Conservation (phyloP, 2,329 filamentous ascomycete genomes). For the Fusarium sp. region DNA sequence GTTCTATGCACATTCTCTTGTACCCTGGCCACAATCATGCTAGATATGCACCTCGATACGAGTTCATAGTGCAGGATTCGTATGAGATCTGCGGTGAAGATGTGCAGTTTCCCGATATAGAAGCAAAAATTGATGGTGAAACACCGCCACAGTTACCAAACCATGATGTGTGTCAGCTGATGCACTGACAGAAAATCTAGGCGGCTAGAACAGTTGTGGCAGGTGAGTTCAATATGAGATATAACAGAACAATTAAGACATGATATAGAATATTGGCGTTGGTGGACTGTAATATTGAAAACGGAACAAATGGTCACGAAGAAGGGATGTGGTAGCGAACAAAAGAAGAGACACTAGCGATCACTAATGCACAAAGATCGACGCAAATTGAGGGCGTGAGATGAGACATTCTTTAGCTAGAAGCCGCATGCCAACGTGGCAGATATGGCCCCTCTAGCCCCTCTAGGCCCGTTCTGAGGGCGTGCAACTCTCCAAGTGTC, state of each 20-base stretch:
- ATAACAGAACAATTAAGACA: neutral
- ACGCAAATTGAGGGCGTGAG: conserved; percentile 14
- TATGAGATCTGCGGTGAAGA: conserved; percentile 13
- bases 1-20: neutral
- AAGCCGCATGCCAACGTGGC: conserved; percentile 33
- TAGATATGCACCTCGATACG: conserved; percentile 3
- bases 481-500: conserved; percentile 7
- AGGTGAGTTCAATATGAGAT: neutral
- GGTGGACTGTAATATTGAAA: neutral
- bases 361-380: conserved; percentile 25
- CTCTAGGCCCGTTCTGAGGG: neutral
- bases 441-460: neutral
- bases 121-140: conserved; percentile 25
- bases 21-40: neutral
- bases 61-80: conserved; percentile 5
- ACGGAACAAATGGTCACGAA: neutral
- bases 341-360: conserved; percentile 17
- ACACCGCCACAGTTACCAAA: conserved; percentile 34
- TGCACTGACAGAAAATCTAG: neutral
- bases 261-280: neutral
- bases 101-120: conserved; percentile 36
- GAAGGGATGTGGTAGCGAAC: conserved; percentile 10
- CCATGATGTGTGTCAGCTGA: conserved; percentile 24
- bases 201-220: neutral
- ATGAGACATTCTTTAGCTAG: conserved; percentile 26